A percentile compares a stretch with the other conserved stretches of the same genome.
Evolutionary conservation across 2,329 filamentous ascomycete genomes (phyloP).

Genomic region (Mollisiaceae sp.): DNA sequence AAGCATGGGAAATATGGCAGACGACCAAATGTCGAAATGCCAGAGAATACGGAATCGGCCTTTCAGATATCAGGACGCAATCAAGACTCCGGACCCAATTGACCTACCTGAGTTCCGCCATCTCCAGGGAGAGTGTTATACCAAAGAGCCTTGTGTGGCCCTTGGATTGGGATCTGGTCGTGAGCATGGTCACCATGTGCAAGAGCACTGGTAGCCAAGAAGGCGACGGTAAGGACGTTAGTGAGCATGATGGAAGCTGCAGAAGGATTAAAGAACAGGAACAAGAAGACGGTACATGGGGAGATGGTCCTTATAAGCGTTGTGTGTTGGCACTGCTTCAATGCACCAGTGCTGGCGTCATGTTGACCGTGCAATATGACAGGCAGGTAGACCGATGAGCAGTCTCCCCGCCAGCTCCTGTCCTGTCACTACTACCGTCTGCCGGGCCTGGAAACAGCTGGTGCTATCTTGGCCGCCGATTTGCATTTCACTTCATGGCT

Average conservation of each 20-base stretch:
- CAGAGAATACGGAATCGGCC: conserved; percentile 88
- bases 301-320: conserved; percentile 26
- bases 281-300: conserved; percentile 12
- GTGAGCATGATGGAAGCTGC: conserved; percentile 35
- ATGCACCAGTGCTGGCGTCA: conserved; percentile 24
- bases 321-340: conserved; percentile 32
- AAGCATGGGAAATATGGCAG: conserved; percentile 80
- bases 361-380: conserved; percentile 31
- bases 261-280: conserved; percentile 11
- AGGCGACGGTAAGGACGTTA: conserved; percentile 34
- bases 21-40: conserved; percentile 84
- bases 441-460: conserved; percentile 10
- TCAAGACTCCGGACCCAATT: conserved; percentile 16
- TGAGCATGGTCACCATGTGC: conserved; percentile 89
- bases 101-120: conserved; percentile 76
- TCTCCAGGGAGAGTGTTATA: conserved; percentile 84
- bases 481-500: conserved; percentile 14
- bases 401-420: conserved; percentile 15
- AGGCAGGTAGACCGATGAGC: conserved; percentile 11
- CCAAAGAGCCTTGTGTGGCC: conserved; percentile 78
- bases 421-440: not conserved
- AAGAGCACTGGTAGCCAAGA: conserved; percentile 68
- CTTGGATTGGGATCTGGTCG: conserved; percentile 46
- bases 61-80: conserved; percentile 44
- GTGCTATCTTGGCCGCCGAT: conserved; percentile 28